Evolutionary conservation across 1,139 yeast genomes (phyloP).

Genomic region (Nakaseomyces nivariensis): DNA sequence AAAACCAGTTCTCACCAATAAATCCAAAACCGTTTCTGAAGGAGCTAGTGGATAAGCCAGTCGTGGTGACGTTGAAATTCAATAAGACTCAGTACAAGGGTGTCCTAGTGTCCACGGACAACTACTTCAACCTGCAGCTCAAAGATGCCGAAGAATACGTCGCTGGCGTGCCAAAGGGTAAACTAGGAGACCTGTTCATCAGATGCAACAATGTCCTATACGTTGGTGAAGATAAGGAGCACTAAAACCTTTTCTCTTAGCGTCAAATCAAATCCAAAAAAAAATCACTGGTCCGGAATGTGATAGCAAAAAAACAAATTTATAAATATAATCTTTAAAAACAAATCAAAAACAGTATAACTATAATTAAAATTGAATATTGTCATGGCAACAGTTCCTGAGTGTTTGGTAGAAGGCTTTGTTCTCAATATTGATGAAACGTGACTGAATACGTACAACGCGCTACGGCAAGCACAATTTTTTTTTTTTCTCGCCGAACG

Average conservation of each 20-base stretch:
- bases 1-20: slow-evolving; percentile 46
- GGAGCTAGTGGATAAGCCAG: slow-evolving; percentile 56
- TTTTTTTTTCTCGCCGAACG: too few species aligned
- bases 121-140: slow-evolving; percentile 83
- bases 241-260: background rate
- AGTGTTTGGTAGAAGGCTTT: too few species aligned
- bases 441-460: background rate
- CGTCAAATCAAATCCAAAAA: too few species aligned
- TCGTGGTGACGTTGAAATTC: slow-evolving; percentile 87
- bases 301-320: background rate
- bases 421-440: background rate
- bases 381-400: too few species aligned
- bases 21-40: slow-evolving; percentile 89
- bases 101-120: slow-evolving; percentile 69
- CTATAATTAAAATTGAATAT: too few species aligned
- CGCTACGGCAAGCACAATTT: background rate
- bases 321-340: background rate
- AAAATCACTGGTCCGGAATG: background rate
- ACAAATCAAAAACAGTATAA: too few species aligned
- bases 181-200: slow-evolving; percentile 73
- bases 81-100: slow-evolving; percentile 88
- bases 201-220: slow-evolving; percentile 74
- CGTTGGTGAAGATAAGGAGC: slow-evolving; percentile 33
- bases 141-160: slow-evolving; percentile 58
- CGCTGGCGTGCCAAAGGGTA: slow-evolving; percentile 44